phyloP scores from a whole-genome alignment of 352 stramenopile genomes.

The Phytophthora pisi region DNA sequence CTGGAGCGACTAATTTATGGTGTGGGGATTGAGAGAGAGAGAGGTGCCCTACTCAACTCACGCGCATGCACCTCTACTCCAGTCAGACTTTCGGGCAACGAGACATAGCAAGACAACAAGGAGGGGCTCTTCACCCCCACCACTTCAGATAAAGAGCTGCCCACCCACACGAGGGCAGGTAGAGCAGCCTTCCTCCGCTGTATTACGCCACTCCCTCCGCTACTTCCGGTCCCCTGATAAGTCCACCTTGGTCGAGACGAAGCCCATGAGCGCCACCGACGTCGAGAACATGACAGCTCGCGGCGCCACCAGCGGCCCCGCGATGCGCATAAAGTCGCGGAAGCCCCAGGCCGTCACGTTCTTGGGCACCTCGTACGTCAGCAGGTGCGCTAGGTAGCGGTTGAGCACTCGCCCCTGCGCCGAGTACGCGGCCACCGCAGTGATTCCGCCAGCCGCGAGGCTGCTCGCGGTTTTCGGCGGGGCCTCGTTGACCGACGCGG shows the following conservation, averaged over 20 bases:
- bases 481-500: constrained; percentile 27
- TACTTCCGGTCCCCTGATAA: constrained; percentile 26
- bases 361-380: constrained; percentile 74
- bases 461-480: constrained; percentile 52
- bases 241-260: constrained; percentile 68
- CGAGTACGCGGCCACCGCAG: constrained; percentile 55
- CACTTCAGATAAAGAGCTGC: neutral
- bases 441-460: constrained; percentile 37
- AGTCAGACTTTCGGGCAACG: too few relatives aligned
- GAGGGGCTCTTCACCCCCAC: neutral
- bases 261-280: constrained; percentile 71
- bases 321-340: constrained; percentile 71
- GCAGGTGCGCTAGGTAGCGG: constrained; percentile 59
- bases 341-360: constrained; percentile 75
- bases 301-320: constrained; percentile 56
- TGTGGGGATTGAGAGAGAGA: neutral
- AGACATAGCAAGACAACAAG: neutral
- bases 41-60: too few relatives aligned
- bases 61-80: too few relatives aligned
- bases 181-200: neutral
- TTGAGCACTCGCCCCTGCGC: constrained; percentile 58
- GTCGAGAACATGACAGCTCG: constrained; percentile 72
- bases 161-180: too few relatives aligned
- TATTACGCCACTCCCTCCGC: neutral
- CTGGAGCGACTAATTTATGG: too few relatives aligned